Evolutionary conservation across 2,329 filamentous ascomycete species (phyloP), one percentile per base, ranked within the genome.

Genomic region (Diaporthe sp.): DNA sequence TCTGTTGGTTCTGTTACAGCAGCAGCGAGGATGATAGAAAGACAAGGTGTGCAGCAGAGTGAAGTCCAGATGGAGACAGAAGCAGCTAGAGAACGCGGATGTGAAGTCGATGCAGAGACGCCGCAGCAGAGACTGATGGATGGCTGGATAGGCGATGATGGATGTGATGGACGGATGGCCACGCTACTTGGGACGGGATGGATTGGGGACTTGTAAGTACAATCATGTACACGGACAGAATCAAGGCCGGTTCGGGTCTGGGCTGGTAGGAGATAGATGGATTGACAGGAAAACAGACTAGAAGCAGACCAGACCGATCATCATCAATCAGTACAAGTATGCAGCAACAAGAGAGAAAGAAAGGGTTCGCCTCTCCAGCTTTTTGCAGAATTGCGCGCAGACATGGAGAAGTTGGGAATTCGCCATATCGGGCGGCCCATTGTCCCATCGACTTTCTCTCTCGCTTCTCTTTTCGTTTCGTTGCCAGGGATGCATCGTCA

Each of bases 331-430:
- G n/a, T n/a, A n/a, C n/a, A n/a, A n/a, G n/a, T n/a, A n/a, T n/a
- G 54, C 12, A 17, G 58, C 17, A 35, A 12, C 3, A 8, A 35
- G 17, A 25, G 28, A 38, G 28, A 67, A 50, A 35, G 28, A 50
- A 28, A 35, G 38, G 60, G 60, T 22, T 22, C 22, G 35, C 25
- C n/a, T 8, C 30, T 13, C 19, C 35, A 2, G 4, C 17, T 13
- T 40, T 33, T 50, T 47, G 60, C 28, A 47, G 40, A 47, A 38
- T n/a, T 25, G 19, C 28, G 13, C 42, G 42, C 64, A 54, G 47
- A 47, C 64, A 64, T 72, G 57, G 70, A 72, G 64, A 61, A 72
- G 50, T 72, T 54, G 35, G 58, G 30, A 67, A 72, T 54, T 64
- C 70, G 70, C 57, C 57, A 64, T 72, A 61, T 54, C 70, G 47